Conservation (phyloP, 768 basidiomycete species). For the Neoboletus subvelutipes region DNA sequence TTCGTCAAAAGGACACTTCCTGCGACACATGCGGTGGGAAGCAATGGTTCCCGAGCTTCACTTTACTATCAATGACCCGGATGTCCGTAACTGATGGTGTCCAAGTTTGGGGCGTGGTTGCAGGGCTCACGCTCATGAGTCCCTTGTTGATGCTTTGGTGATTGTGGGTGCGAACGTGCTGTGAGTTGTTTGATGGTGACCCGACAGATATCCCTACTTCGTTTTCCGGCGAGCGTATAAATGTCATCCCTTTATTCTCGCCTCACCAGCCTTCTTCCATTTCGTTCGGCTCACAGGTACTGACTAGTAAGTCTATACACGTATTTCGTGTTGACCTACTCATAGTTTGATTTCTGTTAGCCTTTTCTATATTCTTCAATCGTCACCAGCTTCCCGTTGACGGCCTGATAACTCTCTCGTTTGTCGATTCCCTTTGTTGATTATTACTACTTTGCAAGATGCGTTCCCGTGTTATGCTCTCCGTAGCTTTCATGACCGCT, state of each 20-base stretch:
- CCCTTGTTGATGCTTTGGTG: not conserved
- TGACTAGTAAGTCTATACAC: constrained; percentile 19
- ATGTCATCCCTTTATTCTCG: not conserved
- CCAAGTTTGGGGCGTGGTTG: not conserved
- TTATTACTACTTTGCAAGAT: constrained; percentile 8
- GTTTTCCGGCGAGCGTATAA: not conserved
- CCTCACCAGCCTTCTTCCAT: constrained; percentile 11
- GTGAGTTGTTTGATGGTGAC: not conserved
- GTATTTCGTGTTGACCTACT: not conserved
- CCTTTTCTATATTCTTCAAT: constrained; percentile 16
- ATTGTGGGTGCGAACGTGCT: not conserved
- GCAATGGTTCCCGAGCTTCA: not conserved
- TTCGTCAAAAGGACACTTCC: not conserved
- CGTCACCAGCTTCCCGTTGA: not conserved
- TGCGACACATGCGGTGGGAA: not conserved
- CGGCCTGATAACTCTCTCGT: constrained; percentile 12
- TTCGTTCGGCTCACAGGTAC: constrained; percentile 21
- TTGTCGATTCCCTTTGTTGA: constrained; percentile 1
- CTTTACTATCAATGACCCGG: not conserved
- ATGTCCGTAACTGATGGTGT: no score
- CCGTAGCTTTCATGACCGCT: constrained; percentile 3
- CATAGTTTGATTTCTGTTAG: constrained; percentile 1
- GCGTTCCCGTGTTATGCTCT: constrained; percentile 5
- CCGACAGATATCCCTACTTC: not conserved
- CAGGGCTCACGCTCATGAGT: not conserved